These are phyloP conservation scores for Theileria sp. DNA, from an alignment of 169 alveolate species.

Conservation along the genomic window DNA sequence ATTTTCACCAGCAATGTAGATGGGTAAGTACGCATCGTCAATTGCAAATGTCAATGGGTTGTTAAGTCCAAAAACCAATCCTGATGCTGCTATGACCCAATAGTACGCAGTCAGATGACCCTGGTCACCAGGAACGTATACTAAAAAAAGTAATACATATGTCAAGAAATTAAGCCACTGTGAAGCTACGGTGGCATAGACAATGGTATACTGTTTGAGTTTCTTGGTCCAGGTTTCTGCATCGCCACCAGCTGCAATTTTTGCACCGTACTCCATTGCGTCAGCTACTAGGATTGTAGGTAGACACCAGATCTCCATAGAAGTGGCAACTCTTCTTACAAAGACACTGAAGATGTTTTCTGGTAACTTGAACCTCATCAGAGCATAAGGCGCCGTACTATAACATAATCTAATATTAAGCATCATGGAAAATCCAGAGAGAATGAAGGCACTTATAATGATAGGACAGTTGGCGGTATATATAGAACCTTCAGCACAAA, in stretches of 20 bases:
- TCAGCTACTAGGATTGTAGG: background rate
- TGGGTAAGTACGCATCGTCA: too few relatives aligned
- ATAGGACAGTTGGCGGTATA: too few relatives aligned
- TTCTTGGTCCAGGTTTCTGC: too few relatives aligned
- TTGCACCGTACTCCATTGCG: too few relatives aligned
- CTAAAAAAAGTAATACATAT: background rate
- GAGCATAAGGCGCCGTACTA: background rate
- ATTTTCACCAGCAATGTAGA: too few relatives aligned
- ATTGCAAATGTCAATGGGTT: too few relatives aligned
- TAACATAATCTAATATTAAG: background rate
- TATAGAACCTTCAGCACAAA: too few relatives aligned
- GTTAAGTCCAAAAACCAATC: conserved; percentile 1
- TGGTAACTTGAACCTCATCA: background rate
- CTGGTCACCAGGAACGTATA: background rate
- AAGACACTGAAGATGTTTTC: background rate
- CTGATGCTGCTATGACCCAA: conserved; percentile 6
- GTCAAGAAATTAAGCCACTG: background rate
- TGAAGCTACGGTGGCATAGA: too few relatives aligned
- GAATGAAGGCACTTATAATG: too few relatives aligned
- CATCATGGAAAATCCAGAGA: background rate
- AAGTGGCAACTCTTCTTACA: background rate
- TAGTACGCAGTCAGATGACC: conserved; percentile 6
- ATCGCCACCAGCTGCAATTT: too few relatives aligned
- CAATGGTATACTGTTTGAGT: too few relatives aligned
- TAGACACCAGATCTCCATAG: background rate